Conservation (phyloP, 2,329 filamentous ascomycete species). For the Hypoxylon sp. region DNA sequence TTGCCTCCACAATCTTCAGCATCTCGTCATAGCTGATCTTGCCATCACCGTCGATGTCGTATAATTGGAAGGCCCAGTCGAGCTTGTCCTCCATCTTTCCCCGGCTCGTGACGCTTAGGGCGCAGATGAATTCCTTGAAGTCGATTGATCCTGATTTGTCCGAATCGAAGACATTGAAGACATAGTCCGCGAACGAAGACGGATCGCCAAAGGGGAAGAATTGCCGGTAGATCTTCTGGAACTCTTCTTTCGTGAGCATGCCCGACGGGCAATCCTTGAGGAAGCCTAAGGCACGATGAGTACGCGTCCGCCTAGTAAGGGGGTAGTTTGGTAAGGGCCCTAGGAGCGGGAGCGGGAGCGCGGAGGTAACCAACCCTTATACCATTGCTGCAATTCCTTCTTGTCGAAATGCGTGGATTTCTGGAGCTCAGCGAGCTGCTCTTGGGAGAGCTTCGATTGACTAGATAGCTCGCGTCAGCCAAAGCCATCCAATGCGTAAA, state of each 20-base stretch:
- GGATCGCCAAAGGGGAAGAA: slow-evolving; percentile 99
- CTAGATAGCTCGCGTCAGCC: slow-evolving; percentile 61
- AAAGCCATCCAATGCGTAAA: neutral
- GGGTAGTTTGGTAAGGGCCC: slow-evolving; percentile 14
- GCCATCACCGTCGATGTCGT: slow-evolving; percentile 98
- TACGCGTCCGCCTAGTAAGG: slow-evolving; percentile 6
- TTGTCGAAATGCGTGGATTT: slow-evolving; percentile 99
- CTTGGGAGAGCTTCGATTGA: slow-evolving; percentile 97
- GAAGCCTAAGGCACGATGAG: slow-evolving; percentile 73
- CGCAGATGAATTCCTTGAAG: slow-evolving; percentile 99
- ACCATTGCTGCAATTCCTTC: slow-evolving; percentile 99
- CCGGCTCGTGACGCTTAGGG: slow-evolving; percentile 93
- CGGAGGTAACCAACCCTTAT: slow-evolving; percentile 79
- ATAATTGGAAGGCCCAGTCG: slow-evolving; percentile 99
- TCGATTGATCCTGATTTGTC: slow-evolving; percentile 98
- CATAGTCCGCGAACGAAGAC: slow-evolving; percentile 97
- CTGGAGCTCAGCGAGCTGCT: slow-evolving; percentile 95
- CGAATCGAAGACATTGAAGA: slow-evolving; percentile 98
- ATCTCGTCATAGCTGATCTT: slow-evolving; percentile 99
- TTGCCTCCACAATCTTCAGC: slow-evolving; percentile 97
- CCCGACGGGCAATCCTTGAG: slow-evolving; percentile 98
- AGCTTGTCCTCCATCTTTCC: slow-evolving; percentile 99
- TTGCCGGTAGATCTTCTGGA: slow-evolving; percentile 99
- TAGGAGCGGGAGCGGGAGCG: neutral
- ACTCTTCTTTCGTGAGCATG: slow-evolving; percentile 97